Evolutionary conservation across 257 asterid genomes (phyloP), one percentile per base, ranked within the genome.

Genomic region (Capsicum rhomboideum): DNA sequence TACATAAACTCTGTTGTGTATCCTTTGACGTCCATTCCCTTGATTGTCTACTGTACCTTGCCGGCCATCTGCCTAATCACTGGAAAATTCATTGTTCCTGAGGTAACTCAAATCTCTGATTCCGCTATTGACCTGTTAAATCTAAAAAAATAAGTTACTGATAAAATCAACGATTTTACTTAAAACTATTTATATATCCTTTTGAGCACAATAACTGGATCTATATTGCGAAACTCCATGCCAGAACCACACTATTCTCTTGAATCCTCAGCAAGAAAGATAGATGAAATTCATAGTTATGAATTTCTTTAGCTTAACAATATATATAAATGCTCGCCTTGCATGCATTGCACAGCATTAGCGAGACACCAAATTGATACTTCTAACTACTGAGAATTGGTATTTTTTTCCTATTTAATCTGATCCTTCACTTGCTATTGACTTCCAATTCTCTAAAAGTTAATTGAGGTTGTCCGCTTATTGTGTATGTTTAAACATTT

Each of bases 61-160:
- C 99, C 99, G 1, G 98, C 99, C 87, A 89, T 94, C 80, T 95
- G 98, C 90, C 98, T 95, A 84, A 94, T 95, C 46, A 94, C 99
- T 1, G 99, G 99, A 42, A 93, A 91, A 84, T 93, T 95, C 81
- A 95, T 93, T 42, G 97, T 95, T 82, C 99, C 99, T 1, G 99
- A 91, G 99, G 98, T 95, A 89, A 54, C 84, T 86, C 42, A 72
- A n/a, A 7, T 75, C 49, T 75, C 59, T 75, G 21, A 16, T 44
- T 75, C 61, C 16, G 3, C 26, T 23, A 26, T 23, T 75, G 37
- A 49, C 61, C 81, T 75, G 81, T 23, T 75, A 75, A 14, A 46
- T 75, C 80, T 72, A 11, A 72, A 75, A 49, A 13, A 40, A 16
- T 4, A 23, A 7, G 37, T 75, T 16, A 34, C 26, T 2, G 16